Conservation (phyloP, 2,329 filamentous ascomycete genomes). For the Epichloe elymi region DNA sequence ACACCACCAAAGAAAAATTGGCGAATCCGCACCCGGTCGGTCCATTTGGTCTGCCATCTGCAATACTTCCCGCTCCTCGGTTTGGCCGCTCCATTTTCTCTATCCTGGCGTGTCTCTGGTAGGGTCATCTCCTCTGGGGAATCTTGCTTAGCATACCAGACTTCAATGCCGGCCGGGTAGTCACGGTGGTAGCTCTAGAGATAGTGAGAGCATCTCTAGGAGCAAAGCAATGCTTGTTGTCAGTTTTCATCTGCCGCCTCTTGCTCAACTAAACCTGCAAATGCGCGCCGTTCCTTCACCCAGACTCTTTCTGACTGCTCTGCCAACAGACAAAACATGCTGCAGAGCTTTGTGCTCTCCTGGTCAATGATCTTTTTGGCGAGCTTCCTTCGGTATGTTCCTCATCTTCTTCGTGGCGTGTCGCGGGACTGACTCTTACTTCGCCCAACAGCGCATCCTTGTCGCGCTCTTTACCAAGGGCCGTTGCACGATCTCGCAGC, state of each 20-base stretch:
- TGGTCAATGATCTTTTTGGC: conserved; percentile 82
- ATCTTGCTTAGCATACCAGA: conserved; percentile 1
- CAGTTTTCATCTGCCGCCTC: conserved; percentile 19
- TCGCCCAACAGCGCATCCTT: conserved; percentile 61
- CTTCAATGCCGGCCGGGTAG: conserved; percentile 56
- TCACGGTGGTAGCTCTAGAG: conserved; percentile 60
- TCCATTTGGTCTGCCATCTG: neutral
- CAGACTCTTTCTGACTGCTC: conserved; percentile 11
- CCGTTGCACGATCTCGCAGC: conserved; percentile 55
- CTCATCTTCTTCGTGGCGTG: conserved; percentile 1
- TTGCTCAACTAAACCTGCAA: conserved; percentile 8
- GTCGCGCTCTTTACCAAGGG: conserved; percentile 65
- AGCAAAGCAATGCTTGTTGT: conserved; percentile 47
- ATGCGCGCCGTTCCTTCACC: neutral
- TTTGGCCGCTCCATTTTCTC: neutral
- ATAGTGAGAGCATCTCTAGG: conserved; percentile 67
- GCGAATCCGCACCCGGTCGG: conserved; percentile 1
- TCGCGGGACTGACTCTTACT: conserved; percentile 15
- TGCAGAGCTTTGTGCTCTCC: conserved; percentile 77
- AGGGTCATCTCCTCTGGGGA: neutral
- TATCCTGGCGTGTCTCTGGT: neutral
- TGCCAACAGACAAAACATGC: conserved; percentile 52
- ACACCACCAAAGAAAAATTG: conserved; percentile 12
- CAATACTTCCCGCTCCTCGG: neutral
- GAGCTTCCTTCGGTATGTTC: conserved; percentile 70